phyloP scores from a whole-genome alignment of 2,329 filamentous ascomycete species.

The Dryadomyces quercus-mongolicae region DNA sequence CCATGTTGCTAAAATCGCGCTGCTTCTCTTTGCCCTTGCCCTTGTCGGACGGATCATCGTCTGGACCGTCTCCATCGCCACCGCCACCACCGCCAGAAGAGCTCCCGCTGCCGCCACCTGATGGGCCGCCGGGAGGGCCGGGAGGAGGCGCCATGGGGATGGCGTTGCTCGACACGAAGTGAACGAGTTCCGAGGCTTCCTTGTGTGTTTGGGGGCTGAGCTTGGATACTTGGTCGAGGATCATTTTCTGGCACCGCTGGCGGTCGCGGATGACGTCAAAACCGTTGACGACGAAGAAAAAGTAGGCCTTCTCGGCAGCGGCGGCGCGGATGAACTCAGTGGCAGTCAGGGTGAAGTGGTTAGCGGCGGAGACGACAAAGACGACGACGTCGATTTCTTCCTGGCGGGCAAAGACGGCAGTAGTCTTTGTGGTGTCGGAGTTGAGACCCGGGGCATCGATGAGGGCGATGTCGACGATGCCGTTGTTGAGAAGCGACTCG shows the following conservation, averaged over 20 bases:
- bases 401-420: conserved; percentile 89
- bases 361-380: conserved; percentile 93
- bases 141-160: conserved; percentile 59
- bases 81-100: conserved; percentile 41
- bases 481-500: conserved; percentile 90
- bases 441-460: conserved; percentile 96
- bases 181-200: conserved; percentile 82
- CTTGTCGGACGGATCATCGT: conserved; percentile 57
- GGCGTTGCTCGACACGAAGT: conserved; percentile 96
- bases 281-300: conserved; percentile 97
- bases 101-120: conserved; percentile 40
- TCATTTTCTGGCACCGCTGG: conserved; percentile 80
- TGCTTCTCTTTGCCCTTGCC: conserved; percentile 82
- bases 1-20: conserved; percentile 79
- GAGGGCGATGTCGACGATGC: conserved; percentile 92
- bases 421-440: conserved; percentile 92
- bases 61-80: conserved; percentile 42
- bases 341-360: conserved; percentile 96
- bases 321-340: conserved; percentile 96
- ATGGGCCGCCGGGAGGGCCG: conserved; percentile 43
- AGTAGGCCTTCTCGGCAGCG: conserved; percentile 92
- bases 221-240: conserved; percentile 75
- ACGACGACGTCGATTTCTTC: conserved; percentile 99
- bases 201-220: conserved; percentile 92
- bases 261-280: conserved; percentile 93